phyloP scores from a whole-genome alignment of 441 rosid genomes.

The Theobroma grandiflorum region DNA sequence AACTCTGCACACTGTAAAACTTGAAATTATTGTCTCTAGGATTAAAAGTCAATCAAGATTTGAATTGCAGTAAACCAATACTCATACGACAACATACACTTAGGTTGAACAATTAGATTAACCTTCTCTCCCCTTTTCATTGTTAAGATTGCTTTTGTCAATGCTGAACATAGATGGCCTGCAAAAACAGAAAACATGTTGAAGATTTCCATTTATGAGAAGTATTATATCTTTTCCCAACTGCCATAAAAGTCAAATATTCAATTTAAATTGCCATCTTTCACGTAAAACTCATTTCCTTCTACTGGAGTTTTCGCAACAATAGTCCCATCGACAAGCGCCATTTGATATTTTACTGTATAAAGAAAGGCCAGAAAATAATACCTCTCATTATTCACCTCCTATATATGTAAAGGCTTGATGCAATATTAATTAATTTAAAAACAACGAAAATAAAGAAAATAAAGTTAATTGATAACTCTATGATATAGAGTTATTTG shows the following conservation, averaged over 20 bases:
- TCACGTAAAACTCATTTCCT: slow-evolving; percentile 63
- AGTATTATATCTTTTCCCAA: not conserved
- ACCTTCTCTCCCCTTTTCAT: slow-evolving; percentile 65
- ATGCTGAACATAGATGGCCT: slow-evolving; percentile 67
- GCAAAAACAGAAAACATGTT: slow-evolving; percentile 23
- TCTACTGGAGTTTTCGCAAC: slow-evolving; percentile 52
- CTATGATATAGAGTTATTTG: too few relatives aligned
- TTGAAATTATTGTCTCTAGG: not conserved
- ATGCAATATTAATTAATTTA: not conserved
- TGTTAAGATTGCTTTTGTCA: slow-evolving; percentile 54
- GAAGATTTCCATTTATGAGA: not conserved
- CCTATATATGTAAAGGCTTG: not conserved
- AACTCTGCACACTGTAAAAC: not conserved
- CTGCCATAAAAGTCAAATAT: slow-evolving; percentile 13
- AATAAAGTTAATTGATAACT: too few relatives aligned
- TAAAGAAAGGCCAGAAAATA: slow-evolving; percentile 4
- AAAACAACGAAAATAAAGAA: slow-evolving; percentile 13
- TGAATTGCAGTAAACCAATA: not conserved
- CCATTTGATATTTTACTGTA: slow-evolving; percentile 63
- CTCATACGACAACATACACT: slow-evolving; percentile 42
- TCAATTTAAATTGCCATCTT: slow-evolving; percentile 53
- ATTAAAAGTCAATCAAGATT: not conserved
- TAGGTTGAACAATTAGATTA: slow-evolving; percentile 58
- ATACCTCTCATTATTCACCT: not conserved
- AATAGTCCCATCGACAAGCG: slow-evolving; percentile 50